Percentiles rank a stretch among this genome's conserved stretches.
Conservation (phyloP, 192 early-diverging fungal species). For the Coemansia sp. region DNA sequence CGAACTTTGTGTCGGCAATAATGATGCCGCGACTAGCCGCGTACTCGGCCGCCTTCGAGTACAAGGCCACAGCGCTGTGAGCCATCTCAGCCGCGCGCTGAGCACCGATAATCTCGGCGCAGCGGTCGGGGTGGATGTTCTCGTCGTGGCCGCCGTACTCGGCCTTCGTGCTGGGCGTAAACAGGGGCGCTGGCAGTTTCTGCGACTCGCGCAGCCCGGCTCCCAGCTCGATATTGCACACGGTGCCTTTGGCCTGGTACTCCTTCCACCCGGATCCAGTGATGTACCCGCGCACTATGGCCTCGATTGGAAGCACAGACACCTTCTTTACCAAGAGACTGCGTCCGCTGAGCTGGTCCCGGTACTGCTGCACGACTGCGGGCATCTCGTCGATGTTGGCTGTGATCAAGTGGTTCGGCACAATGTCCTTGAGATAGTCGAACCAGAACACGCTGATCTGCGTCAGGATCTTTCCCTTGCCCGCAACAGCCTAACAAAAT, state of each 20-base stretch:
- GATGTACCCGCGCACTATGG: conserved; percentile 98
- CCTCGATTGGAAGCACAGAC: conserved; percentile 91
- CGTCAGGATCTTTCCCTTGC: conserved; percentile 97
- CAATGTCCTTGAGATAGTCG: conserved; percentile 75
- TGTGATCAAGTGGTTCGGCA: conserved; percentile 97
- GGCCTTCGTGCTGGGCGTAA: conserved; percentile 98
- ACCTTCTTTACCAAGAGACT: conserved; percentile 91
- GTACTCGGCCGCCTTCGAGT: conserved; percentile 80
- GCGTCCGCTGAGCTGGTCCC: conserved; percentile 82
- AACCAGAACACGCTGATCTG: conserved; percentile 98
- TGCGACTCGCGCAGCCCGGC: conserved; percentile 79
- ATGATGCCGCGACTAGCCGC: conserved; percentile 85
- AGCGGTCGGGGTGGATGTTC: conserved; percentile 94
- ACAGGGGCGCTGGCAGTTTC: conserved; percentile 77
- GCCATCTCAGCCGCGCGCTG: conserved; percentile 73
- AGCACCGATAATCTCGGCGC: conserved; percentile 82
- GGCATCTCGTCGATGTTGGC: conserved; percentile 93
- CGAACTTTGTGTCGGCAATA: conserved; percentile 99
- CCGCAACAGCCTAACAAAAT: conserved; percentile 60
- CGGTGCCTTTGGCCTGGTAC: conserved; percentile 87
- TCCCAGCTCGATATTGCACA: conserved; percentile 90
- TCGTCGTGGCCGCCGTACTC: conserved; percentile 98
- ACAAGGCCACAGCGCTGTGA: conserved; percentile 72
- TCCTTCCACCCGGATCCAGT: conserved; percentile 96
- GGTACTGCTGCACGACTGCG: conserved; percentile 79